These are phyloP conservation scores for Tillandsia leiboldiana DNA, from an alignment of 176 grass and related monocot species.

Conservation along the genomic window DNA sequence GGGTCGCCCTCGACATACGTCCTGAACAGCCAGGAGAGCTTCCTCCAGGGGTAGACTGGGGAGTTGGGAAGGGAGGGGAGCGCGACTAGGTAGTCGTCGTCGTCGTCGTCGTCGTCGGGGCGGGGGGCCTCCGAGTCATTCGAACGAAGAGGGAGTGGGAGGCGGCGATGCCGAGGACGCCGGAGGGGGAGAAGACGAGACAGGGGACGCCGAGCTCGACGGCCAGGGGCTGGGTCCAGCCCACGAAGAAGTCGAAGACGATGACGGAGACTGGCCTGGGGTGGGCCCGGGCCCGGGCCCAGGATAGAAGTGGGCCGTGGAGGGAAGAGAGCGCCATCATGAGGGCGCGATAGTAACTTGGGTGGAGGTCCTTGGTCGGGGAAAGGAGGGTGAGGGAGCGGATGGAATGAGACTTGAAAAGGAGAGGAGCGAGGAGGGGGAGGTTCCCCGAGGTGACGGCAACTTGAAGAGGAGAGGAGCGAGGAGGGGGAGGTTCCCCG, in stretches of 20 bases:
- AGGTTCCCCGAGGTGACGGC: constrained; percentile 34
- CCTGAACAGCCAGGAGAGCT: constrained; percentile 32
- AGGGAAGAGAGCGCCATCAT: constrained; percentile 23
- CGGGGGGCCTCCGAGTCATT: too few species aligned
- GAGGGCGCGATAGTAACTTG: constrained; percentile 3
- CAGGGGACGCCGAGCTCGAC: constrained; percentile 30
- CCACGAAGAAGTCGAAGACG: constrained; percentile 50
- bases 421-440: constrained; percentile 43
- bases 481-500: constrained; percentile 33
- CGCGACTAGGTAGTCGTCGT: constrained; percentile 6
- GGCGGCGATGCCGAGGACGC: constrained; percentile 29
- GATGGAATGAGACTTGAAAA: constrained; percentile 34
- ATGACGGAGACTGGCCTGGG: constrained; percentile 25
- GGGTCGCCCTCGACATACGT: constrained; percentile 26
- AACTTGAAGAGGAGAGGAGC: constrained; percentile 47
- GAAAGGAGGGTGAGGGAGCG: constrained; percentile 44
- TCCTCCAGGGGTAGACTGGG: constrained; percentile 33
- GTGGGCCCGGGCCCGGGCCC: constrained; percentile 14
- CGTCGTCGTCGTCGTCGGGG: too few species aligned
- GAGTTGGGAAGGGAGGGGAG: constrained; percentile 30
- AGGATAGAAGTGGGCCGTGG: constrained; percentile 19
- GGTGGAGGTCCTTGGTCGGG: constrained; percentile 28
- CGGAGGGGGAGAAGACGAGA: constrained; percentile 45
- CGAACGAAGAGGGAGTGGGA: constrained; percentile 34
- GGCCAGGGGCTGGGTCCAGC: constrained; percentile 52